These are phyloP conservation scores for Entrophospora sp. DNA, from an alignment of 192 early-diverging fungal species.

Conservation along the genomic window DNA sequence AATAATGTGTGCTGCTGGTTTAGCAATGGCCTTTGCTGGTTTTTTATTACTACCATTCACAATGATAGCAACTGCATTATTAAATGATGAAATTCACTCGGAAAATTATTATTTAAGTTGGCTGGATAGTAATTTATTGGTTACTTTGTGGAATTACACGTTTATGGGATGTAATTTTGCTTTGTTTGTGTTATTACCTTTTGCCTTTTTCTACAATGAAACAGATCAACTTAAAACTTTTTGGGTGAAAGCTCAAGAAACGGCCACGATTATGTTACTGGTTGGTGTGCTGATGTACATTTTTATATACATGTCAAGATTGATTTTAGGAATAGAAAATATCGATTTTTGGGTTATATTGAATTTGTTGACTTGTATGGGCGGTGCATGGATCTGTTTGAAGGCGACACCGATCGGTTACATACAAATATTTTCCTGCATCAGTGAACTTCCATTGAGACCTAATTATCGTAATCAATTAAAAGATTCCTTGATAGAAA, in stretches of 20 bases:
- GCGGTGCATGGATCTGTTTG: constrained; percentile 5
- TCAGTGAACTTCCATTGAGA: not conserved
- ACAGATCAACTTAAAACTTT: constrained; percentile 17
- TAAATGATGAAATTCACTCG: not conserved
- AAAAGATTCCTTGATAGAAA: not conserved
- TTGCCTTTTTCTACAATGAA: constrained; percentile 19
- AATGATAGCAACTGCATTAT: constrained; percentile 14
- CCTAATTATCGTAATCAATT: constrained; percentile 11
- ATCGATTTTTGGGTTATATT: constrained; percentile 5
- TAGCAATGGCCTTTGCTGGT: constrained; percentile 20
- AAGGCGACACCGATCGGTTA: constrained; percentile 15
- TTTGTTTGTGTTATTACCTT: constrained; percentile 16
- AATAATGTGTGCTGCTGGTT: constrained; percentile 15
- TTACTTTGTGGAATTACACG: constrained; percentile 18
- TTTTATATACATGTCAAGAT: constrained; percentile 15
- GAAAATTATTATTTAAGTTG: constrained; percentile 19
- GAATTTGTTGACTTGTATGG: constrained; percentile 17
- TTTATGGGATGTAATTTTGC: constrained; percentile 20
- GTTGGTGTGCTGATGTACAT: constrained; percentile 15
- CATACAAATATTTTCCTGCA: constrained; percentile 12
- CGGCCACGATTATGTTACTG: constrained; percentile 4
- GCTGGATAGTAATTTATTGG: constrained; percentile 10
- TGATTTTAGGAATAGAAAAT: not conserved
- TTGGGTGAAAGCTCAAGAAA: constrained; percentile 14
- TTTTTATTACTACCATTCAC: constrained; percentile 16